A percentile compares a stretch with the other conserved stretches of the same genome.
These are phyloP conservation scores for Aspergillus pseudoglaucus DNA, from an alignment of 2,329 filamentous ascomycete genomes.

Conservation along the genomic window DNA sequence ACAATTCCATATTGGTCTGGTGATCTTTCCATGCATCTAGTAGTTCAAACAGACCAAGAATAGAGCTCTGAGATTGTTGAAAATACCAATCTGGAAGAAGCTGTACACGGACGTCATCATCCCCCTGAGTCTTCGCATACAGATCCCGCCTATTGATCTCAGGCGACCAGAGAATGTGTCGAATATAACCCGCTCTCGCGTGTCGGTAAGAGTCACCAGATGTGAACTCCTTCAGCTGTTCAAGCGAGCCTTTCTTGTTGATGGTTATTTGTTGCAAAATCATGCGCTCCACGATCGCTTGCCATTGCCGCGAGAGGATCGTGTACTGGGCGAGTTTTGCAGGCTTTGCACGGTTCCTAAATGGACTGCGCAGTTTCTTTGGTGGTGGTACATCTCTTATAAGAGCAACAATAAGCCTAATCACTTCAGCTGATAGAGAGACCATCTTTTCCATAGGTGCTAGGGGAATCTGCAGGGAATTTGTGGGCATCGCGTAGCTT, in stretches of 20 bases:
- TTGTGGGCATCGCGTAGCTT: neutral
- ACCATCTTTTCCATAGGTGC: neutral
- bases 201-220: neutral
- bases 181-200: neutral
- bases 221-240: neutral
- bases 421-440: neutral
- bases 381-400: neutral
- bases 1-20: neutral
- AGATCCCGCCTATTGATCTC: neutral
- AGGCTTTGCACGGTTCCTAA: neutral
- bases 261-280: neutral
- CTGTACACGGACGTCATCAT: neutral
- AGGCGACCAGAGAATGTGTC: neutral
- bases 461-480: neutral
- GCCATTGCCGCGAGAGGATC: neutral
- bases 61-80: neutral
- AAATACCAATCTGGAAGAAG: neutral
- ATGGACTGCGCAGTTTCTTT: neutral
- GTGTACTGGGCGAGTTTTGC: neutral
- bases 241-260: neutral
- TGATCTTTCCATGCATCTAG: neutral
- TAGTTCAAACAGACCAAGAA: neutral
- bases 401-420: neutral
- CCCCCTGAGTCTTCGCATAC: neutral
- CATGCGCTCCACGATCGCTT: neutral